Conservation (phyloP, 2,329 filamentous ascomycete genomes). For the Lachnum nothofagi region DNA sequence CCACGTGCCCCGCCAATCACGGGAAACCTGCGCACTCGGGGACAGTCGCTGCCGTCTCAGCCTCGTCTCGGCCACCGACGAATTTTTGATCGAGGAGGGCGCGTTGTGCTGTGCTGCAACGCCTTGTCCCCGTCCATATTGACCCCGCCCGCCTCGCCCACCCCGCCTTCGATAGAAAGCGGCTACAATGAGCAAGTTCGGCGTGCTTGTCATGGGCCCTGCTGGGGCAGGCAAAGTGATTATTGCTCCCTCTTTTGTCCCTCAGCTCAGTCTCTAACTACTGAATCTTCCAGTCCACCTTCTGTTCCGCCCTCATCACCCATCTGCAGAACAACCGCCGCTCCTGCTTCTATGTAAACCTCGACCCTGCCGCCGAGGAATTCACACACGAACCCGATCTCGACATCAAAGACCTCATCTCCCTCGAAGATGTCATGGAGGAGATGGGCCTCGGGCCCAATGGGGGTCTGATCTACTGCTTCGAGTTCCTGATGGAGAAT, state of each 20-base stretch:
- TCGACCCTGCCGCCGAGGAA: conserved; percentile 89
- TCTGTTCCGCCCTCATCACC: conserved; percentile 88
- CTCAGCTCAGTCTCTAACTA: neutral
- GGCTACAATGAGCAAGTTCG: conserved; percentile 79
- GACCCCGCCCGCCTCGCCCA: neutral
- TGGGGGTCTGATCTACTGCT: conserved; percentile 90
- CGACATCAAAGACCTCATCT: conserved; percentile 93
- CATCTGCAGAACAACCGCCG: conserved; percentile 85
- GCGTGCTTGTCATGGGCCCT: conserved; percentile 91
- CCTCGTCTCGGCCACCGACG: neutral
- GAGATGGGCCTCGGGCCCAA: conserved; percentile 87
- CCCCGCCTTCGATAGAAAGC: neutral
- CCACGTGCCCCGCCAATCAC: conserved; percentile 5
- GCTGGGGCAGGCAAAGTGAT: conserved; percentile 86
- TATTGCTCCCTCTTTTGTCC: conserved; percentile 8
- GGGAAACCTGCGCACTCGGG: neutral
- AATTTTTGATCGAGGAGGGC: neutral
- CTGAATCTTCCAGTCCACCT: conserved; percentile 63
- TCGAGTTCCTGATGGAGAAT: conserved; percentile 92
- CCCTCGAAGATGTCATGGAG: conserved; percentile 93
- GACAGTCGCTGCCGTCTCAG: no score
- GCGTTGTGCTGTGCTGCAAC: neutral
- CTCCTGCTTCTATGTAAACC: conserved; percentile 97
- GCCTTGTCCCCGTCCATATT: neutral
- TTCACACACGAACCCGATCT: conserved; percentile 90